Base-by-base conservation (phyloP, 2,329 filamentous ascomycete genomes). In the Cladosporium sp. region DNA sequence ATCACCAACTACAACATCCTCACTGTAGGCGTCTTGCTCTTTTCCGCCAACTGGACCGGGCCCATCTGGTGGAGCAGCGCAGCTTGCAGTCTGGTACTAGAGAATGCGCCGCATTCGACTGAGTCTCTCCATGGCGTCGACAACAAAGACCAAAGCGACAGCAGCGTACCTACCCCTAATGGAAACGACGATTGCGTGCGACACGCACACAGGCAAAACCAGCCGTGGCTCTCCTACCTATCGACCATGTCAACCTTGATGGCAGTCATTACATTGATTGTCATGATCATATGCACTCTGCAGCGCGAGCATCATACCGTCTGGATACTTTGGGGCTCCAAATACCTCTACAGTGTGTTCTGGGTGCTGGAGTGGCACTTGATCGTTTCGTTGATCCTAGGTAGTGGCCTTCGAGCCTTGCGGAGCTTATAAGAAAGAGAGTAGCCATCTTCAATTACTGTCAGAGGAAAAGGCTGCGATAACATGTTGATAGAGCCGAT, bases 1-100 rank as follows among this genome's bases (percentile, higher is more conserved):
- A 85, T 99, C 49, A 86, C 85, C 59, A 87, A 84, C 65, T 99
- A 96, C 81, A 93, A 91, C 74, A 83, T 94, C 68, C 69, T 87
- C 18, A 84, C 88, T 15, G 95, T 99, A 18, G 95, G 92, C 0
- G 68, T 91, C 3, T 83, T 99, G 62, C 93, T 93, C 2, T 96
- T 97, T 74, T 76, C 92, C 6, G 87, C 90, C 71, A 99, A 99
- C 77, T 99, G 94, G 93, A 89, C 92, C 0, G 94, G 91, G 0
- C 88, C 93, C 0, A 86, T 98, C 14, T 98, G 92, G 86, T 98
- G 93, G 92, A 88, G 88, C 18, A 86, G 87, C 1, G 87, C 84
- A 4, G 79, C 88, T 18, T 32, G 51, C 51, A 30, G 15, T 32
- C 28, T 55, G 24, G 51, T 55, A 30, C 26, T 12, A 18, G 28